phyloP scores from a whole-genome alignment of 1,284 basidiomycete species.

The Cystobasidium pallidum region DNA sequence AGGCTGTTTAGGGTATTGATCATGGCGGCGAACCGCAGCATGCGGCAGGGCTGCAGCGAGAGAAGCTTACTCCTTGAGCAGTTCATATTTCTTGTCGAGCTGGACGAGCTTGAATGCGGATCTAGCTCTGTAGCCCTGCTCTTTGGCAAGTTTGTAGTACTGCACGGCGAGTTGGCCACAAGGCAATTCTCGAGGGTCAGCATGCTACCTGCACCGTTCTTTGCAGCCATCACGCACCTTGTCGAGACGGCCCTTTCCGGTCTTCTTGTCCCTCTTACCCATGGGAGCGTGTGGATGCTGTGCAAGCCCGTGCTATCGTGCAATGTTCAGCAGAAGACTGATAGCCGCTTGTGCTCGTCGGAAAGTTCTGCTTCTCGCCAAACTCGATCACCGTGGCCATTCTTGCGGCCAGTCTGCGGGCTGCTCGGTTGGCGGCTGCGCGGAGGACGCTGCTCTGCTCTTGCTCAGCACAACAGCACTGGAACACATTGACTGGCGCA shows the following conservation, averaged over 20 bases:
- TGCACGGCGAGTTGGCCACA: background rate
- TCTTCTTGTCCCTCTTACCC: conserved; percentile 62
- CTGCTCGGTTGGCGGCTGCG: background rate
- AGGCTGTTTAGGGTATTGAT: background rate
- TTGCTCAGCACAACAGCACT: background rate
- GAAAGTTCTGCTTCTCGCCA: conserved; percentile 13
- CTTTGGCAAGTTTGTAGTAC: conserved; percentile 63
- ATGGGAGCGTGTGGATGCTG: conserved; percentile 49
- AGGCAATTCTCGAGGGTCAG: conserved; percentile 5
- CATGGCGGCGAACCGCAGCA: no score
- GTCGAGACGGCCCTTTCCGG: conserved; percentile 83
- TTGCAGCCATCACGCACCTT: conserved; percentile 64
- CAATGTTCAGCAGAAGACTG: background rate
- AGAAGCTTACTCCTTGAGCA: conserved; percentile 69
- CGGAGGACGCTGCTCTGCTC: background rate
- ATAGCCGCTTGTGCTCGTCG: background rate
- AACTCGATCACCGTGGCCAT: conserved; percentile 12
- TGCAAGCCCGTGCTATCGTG: background rate
- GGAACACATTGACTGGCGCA: no score
- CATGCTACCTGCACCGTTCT: background rate
- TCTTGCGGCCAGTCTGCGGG: no score
- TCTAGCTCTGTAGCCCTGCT: conserved; percentile 98
- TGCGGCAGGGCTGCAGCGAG: background rate
- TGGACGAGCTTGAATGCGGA: conserved; percentile 99
- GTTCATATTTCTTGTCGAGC: conserved; percentile 95